phyloP scores from a whole-genome alignment of 164 flowering plant genomes.

The Dillenia suffruticosa region DNA sequence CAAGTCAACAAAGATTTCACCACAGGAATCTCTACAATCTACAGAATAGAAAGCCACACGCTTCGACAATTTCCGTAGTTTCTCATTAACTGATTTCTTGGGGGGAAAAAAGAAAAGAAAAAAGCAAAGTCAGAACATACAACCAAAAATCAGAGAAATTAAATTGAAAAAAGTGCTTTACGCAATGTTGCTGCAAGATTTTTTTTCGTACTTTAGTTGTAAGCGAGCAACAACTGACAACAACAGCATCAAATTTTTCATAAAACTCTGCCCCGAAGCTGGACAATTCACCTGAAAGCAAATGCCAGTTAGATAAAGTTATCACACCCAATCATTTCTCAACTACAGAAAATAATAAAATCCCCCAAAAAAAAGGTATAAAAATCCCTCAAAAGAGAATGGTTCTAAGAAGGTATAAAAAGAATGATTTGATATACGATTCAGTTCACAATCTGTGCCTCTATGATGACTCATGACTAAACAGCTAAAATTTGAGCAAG shows the following conservation, averaged over 20 bases:
- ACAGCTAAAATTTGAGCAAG: too few species aligned
- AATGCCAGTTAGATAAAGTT: too few species aligned
- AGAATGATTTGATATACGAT: too few species aligned
- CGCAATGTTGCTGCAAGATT: not conserved
- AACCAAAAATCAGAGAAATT: not conserved
- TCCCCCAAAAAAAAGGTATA: slow-evolving; percentile 3
- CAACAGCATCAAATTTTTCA: slow-evolving; percentile 71
- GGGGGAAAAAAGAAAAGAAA: slow-evolving; percentile 6
- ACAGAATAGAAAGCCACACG: slow-evolving; percentile 80
- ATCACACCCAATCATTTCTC: too few species aligned
- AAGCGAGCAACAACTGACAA: slow-evolving; percentile 65
- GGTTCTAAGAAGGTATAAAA: too few species aligned
- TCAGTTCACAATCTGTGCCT: too few species aligned
- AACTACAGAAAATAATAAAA: not conserved
- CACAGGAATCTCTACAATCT: slow-evolving; percentile 86
- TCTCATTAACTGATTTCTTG: slow-evolving; percentile 84
- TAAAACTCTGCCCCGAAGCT: slow-evolving; percentile 66
- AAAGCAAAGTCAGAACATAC: not conserved
- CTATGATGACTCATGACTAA: too few species aligned
- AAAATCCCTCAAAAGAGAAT: too few species aligned
- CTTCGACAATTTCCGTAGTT: slow-evolving; percentile 68
- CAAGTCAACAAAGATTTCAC: slow-evolving; percentile 95
- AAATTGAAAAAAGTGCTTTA: too few species aligned
- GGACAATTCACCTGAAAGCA: slow-evolving; percentile 61
- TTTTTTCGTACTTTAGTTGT: slow-evolving; percentile 46